These are phyloP conservation scores for Aspergillus vadensis DNA, from an alignment of 2,329 filamentous ascomycete species.

Conservation along the genomic window DNA sequence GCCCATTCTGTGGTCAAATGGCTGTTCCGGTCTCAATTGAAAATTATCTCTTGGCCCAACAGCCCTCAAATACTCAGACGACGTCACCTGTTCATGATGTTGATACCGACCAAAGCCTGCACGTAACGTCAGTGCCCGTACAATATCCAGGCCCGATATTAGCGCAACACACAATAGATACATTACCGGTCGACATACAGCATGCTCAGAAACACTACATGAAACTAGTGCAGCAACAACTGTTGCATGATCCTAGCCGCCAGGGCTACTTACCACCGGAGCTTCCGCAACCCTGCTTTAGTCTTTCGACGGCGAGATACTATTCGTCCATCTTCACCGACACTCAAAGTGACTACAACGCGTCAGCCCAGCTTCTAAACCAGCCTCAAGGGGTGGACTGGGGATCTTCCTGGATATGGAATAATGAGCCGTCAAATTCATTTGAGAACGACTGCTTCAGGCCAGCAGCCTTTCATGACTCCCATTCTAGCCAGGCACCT, in stretches of 20 bases:
- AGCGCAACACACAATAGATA: constrained; percentile 33
- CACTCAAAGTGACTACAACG: constrained; percentile 37
- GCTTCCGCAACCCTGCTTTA: constrained; percentile 32
- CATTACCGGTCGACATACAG: constrained; percentile 31
- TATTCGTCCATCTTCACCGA: constrained; percentile 38
- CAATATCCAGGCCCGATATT: constrained; percentile 35
- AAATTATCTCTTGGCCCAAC: constrained; percentile 41
- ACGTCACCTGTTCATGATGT: constrained; percentile 39
- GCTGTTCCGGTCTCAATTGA: no score
- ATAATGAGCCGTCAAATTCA: constrained; percentile 19
- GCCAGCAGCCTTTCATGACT: constrained; percentile 7
- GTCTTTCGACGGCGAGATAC: constrained; percentile 31
- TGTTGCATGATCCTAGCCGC: constrained; percentile 34
- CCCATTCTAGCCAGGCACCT: no score
- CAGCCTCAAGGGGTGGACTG: constrained; percentile 45
- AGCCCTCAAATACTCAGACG: constrained; percentile 37
- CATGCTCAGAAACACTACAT: constrained; percentile 35
- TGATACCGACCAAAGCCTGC: constrained; percentile 37
- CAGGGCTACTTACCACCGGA: constrained; percentile 36
- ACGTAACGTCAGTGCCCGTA: constrained; percentile 34
- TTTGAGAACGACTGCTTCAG: neutral
- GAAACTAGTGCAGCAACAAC: constrained; percentile 37
- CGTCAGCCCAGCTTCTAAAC: constrained; percentile 36
- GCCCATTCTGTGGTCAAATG: constrained; percentile 38
- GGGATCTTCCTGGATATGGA: constrained; percentile 42